Conservation (phyloP, 345 rosid genomes). For the Eucalyptus victrix region DNA sequence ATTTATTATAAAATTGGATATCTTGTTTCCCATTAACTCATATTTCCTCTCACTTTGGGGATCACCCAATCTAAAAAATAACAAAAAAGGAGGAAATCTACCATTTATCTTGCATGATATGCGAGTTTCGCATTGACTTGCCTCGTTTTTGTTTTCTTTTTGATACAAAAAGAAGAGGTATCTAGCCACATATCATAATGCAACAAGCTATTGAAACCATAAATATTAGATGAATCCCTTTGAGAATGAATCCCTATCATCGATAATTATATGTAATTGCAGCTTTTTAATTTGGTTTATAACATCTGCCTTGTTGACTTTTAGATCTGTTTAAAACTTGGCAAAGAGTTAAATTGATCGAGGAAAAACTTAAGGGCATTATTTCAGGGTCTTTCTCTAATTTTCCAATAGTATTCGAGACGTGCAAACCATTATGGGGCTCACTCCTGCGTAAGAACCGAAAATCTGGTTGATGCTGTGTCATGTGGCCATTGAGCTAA, state of each 20-base stretch:
- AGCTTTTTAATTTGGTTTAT: neutral
- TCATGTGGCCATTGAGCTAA: neutral
- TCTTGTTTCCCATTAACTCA: neutral
- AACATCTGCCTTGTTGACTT: neutral
- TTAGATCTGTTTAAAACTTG: neutral
- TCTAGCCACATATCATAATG: neutral
- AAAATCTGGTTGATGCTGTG: neutral
- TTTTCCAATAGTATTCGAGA: neutral
- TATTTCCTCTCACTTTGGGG: neutral
- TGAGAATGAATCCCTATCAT: neutral
- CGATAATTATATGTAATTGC: no score
- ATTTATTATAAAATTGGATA: neutral
- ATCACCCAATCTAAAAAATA: neutral
- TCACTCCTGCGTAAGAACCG: neutral
- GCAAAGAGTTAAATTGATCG: neutral
- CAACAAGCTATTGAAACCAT: neutral
- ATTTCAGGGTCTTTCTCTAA: neutral
- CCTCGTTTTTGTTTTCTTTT: neutral
- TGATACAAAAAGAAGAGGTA: neutral
- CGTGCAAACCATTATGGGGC: neutral
- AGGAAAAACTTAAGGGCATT: neutral
- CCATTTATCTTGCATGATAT: neutral
- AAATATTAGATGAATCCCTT: neutral
- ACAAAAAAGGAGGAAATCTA: neutral
- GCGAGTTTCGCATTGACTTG: neutral